Evolutionary conservation across 495 filamentous ascomycete genomes (phyloP), one percentile per base, ranked within the genome.

Genomic region (Daldinia vernicosa): DNA sequence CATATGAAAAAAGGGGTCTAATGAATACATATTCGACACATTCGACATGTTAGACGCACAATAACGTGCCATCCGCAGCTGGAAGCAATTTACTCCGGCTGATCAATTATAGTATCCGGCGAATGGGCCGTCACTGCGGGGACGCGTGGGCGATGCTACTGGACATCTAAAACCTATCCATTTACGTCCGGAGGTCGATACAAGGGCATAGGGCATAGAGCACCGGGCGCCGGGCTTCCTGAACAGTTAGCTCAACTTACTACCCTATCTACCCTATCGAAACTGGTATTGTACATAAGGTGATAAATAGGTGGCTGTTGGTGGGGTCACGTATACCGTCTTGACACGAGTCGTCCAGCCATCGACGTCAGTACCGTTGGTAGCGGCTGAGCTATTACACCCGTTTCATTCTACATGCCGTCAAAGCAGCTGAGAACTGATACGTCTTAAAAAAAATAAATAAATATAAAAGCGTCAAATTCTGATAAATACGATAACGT

Each of bases 61-160:
- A 55, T 17, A 69, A 50, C 64, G 70, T 73, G n/a, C 50, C 70
- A 73, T 66, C 70, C 61, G 66, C 58, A 66, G 57, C 66, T 61
- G 50, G 40, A 66, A 66, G 39, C 66, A 73, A 66, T 69, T 54
- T 66, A 19, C 66, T 69, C 66, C 66, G 66, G 66, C 28, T 69
- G 70, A 73, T 73, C 70, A 69, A 61, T 50, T 60, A 40, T 32
- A 60, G 50, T 32, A 69, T 32, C 66, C 66, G 62, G 62, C 66
- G 70, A 73, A 73, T 73, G 62, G 51, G 52, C 56, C 70, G 66
- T 66, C 70, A 69, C 56, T 66, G 66, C 70, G 70, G 70, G 60
- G 70, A 58, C 40, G 70, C 61, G 66, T 73, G 66, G 60, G 57
- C 57, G 37, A 30, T 63, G 54, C 28, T 40, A 63, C 56, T 68